These are phyloP conservation scores for Populus hybrid DNA, from an alignment of 441 rosid genomes.

Conservation along the genomic window DNA sequence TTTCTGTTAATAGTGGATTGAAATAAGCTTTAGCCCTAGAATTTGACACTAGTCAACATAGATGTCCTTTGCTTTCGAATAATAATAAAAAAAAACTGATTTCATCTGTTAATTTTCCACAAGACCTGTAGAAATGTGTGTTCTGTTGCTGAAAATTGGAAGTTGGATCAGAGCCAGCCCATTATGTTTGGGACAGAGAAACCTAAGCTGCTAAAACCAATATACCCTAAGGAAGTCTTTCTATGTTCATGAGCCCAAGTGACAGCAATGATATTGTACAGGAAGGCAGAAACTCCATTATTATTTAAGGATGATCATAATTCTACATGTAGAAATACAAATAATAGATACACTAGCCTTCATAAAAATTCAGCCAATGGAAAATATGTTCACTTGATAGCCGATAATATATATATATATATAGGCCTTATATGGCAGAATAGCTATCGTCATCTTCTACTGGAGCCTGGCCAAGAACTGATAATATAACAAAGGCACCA, in stretches of 20 bases:
- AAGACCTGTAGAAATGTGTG: no score
- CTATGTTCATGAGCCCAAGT: neutral
- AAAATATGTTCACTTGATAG: neutral
- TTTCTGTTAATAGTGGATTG: neutral
- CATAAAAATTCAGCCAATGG: neutral
- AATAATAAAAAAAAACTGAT: no score
- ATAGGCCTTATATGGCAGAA: constrained; percentile 39
- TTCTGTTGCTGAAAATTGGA: no score
- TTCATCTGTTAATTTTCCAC: no score
- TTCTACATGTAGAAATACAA: neutral
- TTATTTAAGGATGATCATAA: neutral
- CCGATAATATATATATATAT: no score
- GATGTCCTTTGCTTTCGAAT: no score
- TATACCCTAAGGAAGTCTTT: neutral
- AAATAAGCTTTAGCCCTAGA: no score
- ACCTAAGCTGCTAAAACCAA: neutral
- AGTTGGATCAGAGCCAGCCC: no score
- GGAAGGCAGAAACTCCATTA: neutral
- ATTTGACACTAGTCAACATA: no score
- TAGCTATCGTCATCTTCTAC: constrained; percentile 48
- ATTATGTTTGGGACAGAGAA: no score
- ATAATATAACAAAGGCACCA: constrained; percentile 60
- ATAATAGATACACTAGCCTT: neutral
- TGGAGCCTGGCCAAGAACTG: constrained; percentile 42
- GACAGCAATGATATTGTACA: neutral